These are phyloP conservation scores for Colletotrichum cordylinicola DNA, from an alignment of 2,329 filamentous ascomycete genomes.

Conservation along the genomic window DNA sequence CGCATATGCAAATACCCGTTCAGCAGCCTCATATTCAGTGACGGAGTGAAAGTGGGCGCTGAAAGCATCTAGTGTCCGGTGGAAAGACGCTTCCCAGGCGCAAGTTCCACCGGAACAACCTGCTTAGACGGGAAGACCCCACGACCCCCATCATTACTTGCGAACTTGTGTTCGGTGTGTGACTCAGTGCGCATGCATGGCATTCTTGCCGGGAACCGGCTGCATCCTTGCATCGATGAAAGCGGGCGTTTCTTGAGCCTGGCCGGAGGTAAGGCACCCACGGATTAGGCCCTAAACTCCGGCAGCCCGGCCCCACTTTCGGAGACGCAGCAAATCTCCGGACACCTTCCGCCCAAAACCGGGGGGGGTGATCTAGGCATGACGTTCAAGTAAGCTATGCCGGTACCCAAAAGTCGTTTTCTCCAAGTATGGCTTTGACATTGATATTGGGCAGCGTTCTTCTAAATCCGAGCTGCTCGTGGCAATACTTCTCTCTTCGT, in stretches of 20 bases:
- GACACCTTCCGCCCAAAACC: background rate
- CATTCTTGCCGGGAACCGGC: background rate
- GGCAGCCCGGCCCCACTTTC: background rate
- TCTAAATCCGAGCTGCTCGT: background rate
- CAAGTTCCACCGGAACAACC: background rate
- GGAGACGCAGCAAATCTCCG: background rate
- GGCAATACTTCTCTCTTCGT: background rate
- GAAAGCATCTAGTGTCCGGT: background rate
- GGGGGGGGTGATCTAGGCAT: background rate
- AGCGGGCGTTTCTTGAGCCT: background rate
- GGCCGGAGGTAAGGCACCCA: background rate
- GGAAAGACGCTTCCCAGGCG: background rate
- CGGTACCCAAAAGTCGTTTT: background rate
- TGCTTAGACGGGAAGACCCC: background rate
- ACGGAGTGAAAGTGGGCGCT: background rate
- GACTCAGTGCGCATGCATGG: background rate
- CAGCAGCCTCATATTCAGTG: background rate
- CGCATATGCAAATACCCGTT: background rate
- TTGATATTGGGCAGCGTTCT: background rate
- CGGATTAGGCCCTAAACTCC: slow-evolving; percentile 7
- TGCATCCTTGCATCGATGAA: background rate
- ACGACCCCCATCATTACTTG: background rate
- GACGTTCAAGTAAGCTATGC: background rate
- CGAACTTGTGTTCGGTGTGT: background rate
- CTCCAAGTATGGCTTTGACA: background rate